phyloP scores from a whole-genome alignment of 108 stramenopile species.

The Cyclotella cryptica region DNA sequence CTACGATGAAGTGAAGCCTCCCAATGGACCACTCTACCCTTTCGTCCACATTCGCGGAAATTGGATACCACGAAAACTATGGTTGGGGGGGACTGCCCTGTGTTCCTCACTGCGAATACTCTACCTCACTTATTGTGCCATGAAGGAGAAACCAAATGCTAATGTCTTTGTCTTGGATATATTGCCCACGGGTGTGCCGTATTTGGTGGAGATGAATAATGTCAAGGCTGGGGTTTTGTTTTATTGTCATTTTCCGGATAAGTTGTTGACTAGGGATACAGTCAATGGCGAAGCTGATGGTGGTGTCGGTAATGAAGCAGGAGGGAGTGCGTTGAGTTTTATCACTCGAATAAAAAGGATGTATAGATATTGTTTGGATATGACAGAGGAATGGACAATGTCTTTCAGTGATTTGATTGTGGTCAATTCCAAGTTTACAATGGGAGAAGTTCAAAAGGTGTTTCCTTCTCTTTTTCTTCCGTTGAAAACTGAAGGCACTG shows the following conservation, averaged over 20 bases:
- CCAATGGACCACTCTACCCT: conserved; percentile 59
- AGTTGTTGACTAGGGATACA: conserved; percentile 83
- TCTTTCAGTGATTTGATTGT: conserved; percentile 80
- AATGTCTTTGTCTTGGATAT: conserved; percentile 88
- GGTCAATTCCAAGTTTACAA: conserved; percentile 96
- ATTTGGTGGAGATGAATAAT: conserved; percentile 66
- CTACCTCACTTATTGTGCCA: conserved; percentile 62
- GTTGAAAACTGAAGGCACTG: background rate
- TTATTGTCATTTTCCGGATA: conserved; percentile 99
- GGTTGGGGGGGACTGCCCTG: conserved; percentile 63
- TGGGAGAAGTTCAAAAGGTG: conserved; percentile 68
- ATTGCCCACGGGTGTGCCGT: conserved; percentile 88
- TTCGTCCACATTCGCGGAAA: conserved; percentile 69
- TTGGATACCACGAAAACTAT: conserved; percentile 74
- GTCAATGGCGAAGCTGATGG: conserved; percentile 51
- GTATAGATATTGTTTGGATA: conserved; percentile 69
- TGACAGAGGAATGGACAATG: conserved; percentile 89
- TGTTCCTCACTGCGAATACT: conserved; percentile 76
- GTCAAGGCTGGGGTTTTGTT: conserved; percentile 78
- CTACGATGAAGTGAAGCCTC: conserved; percentile 87
- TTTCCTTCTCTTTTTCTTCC: conserved; percentile 67
- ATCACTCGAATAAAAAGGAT: conserved; percentile 37
- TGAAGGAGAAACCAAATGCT: conserved; percentile 57
- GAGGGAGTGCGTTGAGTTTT: background rate
- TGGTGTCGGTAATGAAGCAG: conserved; percentile 24